These are phyloP conservation scores for Serendipita sp. DNA, from an alignment of 768 basidiomycete genomes.

Conservation along the genomic window DNA sequence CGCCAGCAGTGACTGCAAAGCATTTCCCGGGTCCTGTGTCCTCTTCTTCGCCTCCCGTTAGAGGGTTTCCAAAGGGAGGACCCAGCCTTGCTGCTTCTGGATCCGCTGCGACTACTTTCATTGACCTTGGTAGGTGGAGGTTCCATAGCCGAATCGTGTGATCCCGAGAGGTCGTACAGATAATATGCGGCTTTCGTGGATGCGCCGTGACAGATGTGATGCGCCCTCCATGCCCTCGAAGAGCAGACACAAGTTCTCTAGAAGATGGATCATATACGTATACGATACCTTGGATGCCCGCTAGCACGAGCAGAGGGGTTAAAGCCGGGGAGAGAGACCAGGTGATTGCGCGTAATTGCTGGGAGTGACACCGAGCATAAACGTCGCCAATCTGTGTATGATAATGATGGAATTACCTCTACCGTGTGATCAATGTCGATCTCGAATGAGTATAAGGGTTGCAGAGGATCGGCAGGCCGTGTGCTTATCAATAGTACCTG, in stretches of 20 bases:
- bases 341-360: background rate
- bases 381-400: background rate
- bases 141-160: background rate
- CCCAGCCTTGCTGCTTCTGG: background rate
- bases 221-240: background rate
- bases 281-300: background rate
- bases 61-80: background rate
- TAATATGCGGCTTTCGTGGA: background rate
- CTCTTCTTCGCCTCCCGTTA: background rate
- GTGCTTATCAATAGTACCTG: background rate
- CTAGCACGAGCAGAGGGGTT: background rate
- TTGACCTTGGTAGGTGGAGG: background rate
- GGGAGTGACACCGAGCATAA: background rate
- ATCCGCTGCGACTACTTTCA: background rate
- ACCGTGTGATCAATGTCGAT: background rate
- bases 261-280: background rate
- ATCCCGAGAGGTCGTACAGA: constrained; percentile 1
- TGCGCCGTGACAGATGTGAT: background rate
- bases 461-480: background rate
- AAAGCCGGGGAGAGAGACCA: background rate
- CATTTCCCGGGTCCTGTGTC: background rate
- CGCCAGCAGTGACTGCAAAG: constrained; percentile 1
- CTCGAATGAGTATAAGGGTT: background rate
- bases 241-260: background rate
- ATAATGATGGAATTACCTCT: background rate